phyloP scores from a whole-genome alignment of 148 eudicot species.

The Rhododendron griersonianum region DNA sequence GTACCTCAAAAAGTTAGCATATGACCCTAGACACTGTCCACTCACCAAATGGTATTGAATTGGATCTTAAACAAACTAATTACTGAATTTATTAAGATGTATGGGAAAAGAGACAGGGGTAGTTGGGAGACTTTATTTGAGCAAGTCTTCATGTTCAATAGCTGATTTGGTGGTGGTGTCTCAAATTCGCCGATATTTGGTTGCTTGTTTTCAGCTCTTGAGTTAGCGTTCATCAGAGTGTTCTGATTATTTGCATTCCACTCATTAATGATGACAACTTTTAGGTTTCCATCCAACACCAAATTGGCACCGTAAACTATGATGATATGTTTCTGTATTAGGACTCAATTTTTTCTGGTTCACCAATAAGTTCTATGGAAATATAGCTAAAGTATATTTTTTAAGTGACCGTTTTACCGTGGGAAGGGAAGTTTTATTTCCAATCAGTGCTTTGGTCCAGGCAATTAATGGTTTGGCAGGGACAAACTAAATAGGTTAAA shows the following conservation, averaged over 20 bases:
- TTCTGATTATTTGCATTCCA: neutral
- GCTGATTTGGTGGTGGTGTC: neutral
- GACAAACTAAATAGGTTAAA: slow-evolving; percentile 1
- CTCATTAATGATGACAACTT: neutral
- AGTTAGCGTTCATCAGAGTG: neutral
- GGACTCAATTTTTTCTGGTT: neutral
- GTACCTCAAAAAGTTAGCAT: too few relatives aligned
- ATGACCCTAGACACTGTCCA: too few relatives aligned
- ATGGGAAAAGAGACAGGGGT: too few relatives aligned
- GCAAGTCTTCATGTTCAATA: neutral
- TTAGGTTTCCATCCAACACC: neutral
- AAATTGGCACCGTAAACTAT: neutral
- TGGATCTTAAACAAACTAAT: too few relatives aligned
- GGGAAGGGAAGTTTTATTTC: neutral
- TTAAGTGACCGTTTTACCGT: neutral
- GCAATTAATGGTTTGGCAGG: neutral
- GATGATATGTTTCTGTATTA: neutral
- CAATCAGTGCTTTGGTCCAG: neutral
- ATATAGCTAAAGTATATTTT: neutral
- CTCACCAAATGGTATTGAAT: too few relatives aligned
- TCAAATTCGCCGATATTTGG: neutral
- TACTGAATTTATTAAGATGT: too few relatives aligned
- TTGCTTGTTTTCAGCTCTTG: neutral
- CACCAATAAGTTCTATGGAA: neutral
- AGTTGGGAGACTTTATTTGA: too few relatives aligned